Evolutionary conservation across 2,329 filamentous ascomycete genomes (phyloP).

Genomic region (Hypomyces perniciosus): DNA sequence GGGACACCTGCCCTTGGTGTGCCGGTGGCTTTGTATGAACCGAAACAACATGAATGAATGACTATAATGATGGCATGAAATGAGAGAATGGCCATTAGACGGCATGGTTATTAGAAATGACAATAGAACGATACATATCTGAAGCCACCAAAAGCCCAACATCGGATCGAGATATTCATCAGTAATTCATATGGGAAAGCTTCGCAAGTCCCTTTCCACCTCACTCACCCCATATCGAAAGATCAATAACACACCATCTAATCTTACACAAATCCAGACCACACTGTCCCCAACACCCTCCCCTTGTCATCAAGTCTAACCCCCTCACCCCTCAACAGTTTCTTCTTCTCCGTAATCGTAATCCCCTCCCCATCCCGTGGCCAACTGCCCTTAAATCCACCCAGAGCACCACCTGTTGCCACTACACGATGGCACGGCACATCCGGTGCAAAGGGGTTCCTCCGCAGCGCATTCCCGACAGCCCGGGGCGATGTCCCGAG

Average conservation of each 20-base stretch:
- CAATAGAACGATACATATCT: no score
- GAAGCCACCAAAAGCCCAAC: no score
- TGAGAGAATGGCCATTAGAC: no score
- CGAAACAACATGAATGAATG: neutral
- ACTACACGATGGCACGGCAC: constrained; percentile 80
- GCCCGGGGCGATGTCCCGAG: constrained; percentile 68
- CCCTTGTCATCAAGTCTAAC: constrained; percentile 57
- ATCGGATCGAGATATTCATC: no score
- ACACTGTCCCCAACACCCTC: constrained; percentile 53
- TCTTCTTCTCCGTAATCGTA: constrained; percentile 59
- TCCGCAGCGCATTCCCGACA: constrained; percentile 68
- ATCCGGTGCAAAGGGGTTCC: constrained; percentile 76
- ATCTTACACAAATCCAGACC: constrained; percentile 27
- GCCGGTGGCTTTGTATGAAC: constrained; percentile 30
- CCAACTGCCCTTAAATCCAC: constrained; percentile 66
- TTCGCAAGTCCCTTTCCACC: neutral
- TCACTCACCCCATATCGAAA: neutral
- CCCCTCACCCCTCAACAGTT: constrained; percentile 56
- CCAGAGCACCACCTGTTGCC: constrained; percentile 63
- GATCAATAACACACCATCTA: neutral
- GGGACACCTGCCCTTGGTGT: constrained; percentile 36
- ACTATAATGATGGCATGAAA: neutral
- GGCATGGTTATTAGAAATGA: no score
- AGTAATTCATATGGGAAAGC: no score
- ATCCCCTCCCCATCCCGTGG: constrained; percentile 55